Percentiles rank a stretch among this genome's conserved stretches.
These are phyloP conservation scores for Fusarium sp. DNA, from an alignment of 2,329 filamentous ascomycete genomes.

Conservation along the genomic window DNA sequence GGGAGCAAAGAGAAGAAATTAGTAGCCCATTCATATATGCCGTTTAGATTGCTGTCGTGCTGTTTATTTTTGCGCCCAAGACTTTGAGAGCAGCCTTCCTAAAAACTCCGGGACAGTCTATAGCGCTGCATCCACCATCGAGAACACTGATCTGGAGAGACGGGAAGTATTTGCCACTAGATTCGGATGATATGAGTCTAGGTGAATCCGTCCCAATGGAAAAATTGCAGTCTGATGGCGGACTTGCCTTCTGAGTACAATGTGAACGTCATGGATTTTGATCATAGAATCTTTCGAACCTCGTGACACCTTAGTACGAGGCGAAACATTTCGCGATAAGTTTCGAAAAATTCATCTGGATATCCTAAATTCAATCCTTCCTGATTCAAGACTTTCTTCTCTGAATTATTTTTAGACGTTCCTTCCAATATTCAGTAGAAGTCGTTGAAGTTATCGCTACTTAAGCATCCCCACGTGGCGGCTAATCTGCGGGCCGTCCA, in stretches of 20 bases:
- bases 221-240: background rate
- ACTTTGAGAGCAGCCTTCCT: background rate
- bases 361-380: background rate
- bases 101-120: background rate
- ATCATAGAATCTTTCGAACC: background rate
- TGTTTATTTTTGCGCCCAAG: background rate
- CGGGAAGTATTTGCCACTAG: conserved; percentile 5
- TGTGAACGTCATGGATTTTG: conserved; percentile 30
- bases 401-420: background rate
- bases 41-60: background rate
- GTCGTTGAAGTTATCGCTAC: conserved; percentile 23
- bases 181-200: background rate
- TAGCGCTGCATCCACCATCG: background rate
- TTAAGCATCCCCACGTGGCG: conserved; percentile 27
- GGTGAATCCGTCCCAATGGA: background rate
- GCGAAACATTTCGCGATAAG: background rate
- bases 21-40: no score
- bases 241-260: conserved; percentile 2
- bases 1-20: background rate
- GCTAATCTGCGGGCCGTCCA: conserved; percentile 48
- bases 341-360: background rate
- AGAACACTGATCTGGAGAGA: background rate
- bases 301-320: conserved; percentile 11
- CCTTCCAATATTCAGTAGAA: background rate
- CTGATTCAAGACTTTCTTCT: background rate